Base-by-base conservation (phyloP, 148 eudicot species). In the Camellia lanceoleosa region DNA sequence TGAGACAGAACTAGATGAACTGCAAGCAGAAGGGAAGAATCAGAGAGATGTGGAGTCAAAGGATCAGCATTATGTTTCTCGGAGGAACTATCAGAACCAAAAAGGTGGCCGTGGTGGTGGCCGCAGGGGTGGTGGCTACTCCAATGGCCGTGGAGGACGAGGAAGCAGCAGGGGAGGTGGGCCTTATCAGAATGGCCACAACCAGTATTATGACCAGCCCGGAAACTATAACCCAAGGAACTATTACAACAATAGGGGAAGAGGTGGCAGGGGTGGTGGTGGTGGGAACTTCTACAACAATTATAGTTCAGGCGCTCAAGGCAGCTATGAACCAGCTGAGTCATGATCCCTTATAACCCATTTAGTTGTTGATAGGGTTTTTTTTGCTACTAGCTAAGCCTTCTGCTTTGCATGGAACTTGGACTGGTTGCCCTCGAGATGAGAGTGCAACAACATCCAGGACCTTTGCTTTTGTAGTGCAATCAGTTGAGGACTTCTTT, bases 121-220 rank as follows among this genome's bases (percentile, higher is more conserved):
- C n/a, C 85, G 93, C 65, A 86, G 91, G 79, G 84, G 92, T n/a
- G 88, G 95, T 69, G 90, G 87, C 81, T 91, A 86, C 79, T 18
- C 89, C 62, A 93, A 89, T 87, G 96, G 97, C 47, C 90, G 96
- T 78, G 94, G 97, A 56, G 93, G 97, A 51, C 88, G 97, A 47
- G 88, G 92, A 72, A 74, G 80, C 62, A 78, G 87, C 71, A 82
- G 98, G 78, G 91, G 92, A 66, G 89, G 88, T 47, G 91, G 94
- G 6, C 75, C 81, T 49, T 88, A 92, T 81, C 94, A 90, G 83
- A 93, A 92, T 80, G 96, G 98, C 5, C 91, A 92, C 65, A 76
- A 74, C 82, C 97, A 91, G 79, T 89, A 80, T 71, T 83, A 88
- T 75, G 97, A 92, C 5, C 90, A 88, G 77, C 73, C 82, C 5